A percentile compares a stretch with the other conserved stretches of the same genome.
These are phyloP conservation scores for Scedosporium aurantiacum DNA, from an alignment of 2,329 filamentous ascomycete species.

Conservation along the genomic window DNA sequence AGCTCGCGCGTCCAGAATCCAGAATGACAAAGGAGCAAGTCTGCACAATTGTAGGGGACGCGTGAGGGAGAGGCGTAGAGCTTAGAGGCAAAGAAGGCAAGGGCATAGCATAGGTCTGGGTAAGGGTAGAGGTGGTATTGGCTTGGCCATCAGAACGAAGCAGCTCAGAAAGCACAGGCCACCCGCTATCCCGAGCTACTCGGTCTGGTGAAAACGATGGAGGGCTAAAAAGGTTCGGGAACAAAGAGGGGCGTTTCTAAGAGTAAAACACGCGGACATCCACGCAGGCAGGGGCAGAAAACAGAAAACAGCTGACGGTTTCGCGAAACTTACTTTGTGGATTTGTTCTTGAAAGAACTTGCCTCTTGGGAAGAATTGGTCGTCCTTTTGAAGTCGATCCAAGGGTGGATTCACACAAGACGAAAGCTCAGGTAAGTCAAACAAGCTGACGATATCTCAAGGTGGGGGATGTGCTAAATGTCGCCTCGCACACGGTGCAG, in stretches of 20 bases:
- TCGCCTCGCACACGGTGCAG: neutral
- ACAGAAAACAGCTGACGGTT: neutral
- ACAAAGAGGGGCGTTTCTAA: neutral
- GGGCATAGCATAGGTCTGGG: neutral
- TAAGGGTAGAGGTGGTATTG: neutral
- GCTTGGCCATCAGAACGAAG: neutral
- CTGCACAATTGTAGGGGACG: neutral
- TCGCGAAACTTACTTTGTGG: neutral
- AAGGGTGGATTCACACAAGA: neutral
- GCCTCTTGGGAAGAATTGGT: neutral
- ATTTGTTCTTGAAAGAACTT: neutral
- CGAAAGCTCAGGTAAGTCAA: neutral
- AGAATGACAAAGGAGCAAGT: neutral
- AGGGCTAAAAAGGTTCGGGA: neutral
- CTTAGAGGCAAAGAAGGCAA: neutral
- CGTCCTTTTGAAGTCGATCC: neutral
- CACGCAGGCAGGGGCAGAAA: neutral
- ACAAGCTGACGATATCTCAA: neutral
- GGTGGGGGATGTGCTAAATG: constrained; percentile 1
- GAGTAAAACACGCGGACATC: neutral
- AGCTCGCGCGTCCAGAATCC: neutral
- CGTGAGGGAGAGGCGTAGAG: neutral
- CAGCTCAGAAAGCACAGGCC: constrained; percentile 3
- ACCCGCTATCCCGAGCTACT: neutral
- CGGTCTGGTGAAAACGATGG: neutral